Conservation (phyloP, 495 filamentous ascomycete genomes). For the Talaromyces stipitatus region DNA sequence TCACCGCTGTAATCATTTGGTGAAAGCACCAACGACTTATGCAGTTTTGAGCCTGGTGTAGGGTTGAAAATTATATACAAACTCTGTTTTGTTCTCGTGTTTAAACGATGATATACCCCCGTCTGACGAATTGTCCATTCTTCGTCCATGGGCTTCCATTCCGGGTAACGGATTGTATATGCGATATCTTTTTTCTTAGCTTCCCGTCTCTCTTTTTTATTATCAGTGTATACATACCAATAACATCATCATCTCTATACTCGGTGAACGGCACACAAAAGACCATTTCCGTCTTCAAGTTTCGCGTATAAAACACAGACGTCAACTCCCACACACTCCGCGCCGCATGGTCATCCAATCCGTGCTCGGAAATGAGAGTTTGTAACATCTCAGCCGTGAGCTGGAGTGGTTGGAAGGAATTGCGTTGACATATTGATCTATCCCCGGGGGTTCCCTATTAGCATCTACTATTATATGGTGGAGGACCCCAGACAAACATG, state of each 20-base stretch:
- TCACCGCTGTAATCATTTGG: not conserved
- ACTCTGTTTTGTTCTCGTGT: not conserved
- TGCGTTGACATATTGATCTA: conserved; percentile 36
- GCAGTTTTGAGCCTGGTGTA: not conserved
- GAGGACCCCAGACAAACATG: conserved; percentile 26
- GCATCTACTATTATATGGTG: no score
- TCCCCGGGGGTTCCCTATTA: no score
- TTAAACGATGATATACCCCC: not conserved
- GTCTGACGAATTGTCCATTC: conserved; percentile 6
- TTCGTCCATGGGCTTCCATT: not conserved
- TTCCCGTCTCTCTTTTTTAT: not conserved
- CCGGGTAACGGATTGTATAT: conserved; percentile 4
- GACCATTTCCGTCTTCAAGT: conserved; percentile 25
- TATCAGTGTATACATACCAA: not conserved
- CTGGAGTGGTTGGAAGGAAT: conserved; percentile 34
- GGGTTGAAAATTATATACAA: conserved; percentile 2
- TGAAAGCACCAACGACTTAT: not conserved
- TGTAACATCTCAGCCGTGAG: conserved; percentile 26
- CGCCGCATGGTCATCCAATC: not conserved
- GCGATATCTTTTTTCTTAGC: not conserved
- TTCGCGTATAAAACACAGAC: conserved; percentile 33
- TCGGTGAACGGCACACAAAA: conserved; percentile 15
- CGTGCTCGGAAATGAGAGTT: not conserved
- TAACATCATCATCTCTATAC: not conserved
- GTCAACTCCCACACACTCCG: conserved; percentile 21